phyloP scores from a whole-genome alignment of 495 filamentous ascomycete genomes.

The Aspergillus steynii region DNA sequence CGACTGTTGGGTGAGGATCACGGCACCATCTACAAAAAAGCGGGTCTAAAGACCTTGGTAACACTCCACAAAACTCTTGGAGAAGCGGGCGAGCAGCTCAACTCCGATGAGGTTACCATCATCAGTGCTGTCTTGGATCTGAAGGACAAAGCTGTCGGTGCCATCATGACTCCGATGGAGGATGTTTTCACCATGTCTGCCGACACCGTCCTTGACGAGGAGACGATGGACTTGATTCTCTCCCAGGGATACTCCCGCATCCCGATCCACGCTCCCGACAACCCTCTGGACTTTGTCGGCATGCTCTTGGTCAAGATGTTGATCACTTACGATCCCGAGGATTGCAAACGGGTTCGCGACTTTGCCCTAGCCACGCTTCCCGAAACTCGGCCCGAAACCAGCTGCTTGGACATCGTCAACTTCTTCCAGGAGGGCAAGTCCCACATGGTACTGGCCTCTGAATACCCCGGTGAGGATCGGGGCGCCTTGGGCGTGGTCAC shows the following conservation, averaged over 20 bases:
- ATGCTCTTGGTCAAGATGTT: slow-evolving; percentile 98
- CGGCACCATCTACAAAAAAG: slow-evolving; percentile 94
- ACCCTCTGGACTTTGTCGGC: slow-evolving; percentile 83
- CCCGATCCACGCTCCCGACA: slow-evolving; percentile 86
- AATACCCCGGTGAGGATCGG: slow-evolving; percentile 81
- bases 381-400: slow-evolving; percentile 91
- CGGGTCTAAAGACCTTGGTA: slow-evolving; percentile 85
- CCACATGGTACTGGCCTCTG: slow-evolving; percentile 96
- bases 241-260: slow-evolving; percentile 94
- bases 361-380: slow-evolving; percentile 93
- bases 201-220: slow-evolving; percentile 86
- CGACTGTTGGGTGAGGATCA: slow-evolving; percentile 86
- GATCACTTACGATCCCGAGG: slow-evolving; percentile 97
- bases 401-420: slow-evolving; percentile 96
- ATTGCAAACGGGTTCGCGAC: slow-evolving; percentile 77
- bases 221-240: slow-evolving; percentile 88
- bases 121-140: slow-evolving; percentile 95
- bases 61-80: slow-evolving; percentile 91
- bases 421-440: slow-evolving; percentile 99
- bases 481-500: slow-evolving; percentile 93
- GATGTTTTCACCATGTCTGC: slow-evolving; percentile 95
- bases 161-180: slow-evolving; percentile 97
- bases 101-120: slow-evolving; percentile 97
- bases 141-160: slow-evolving; percentile 91
- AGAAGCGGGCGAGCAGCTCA: slow-evolving; percentile 81